Conservation (phyloP, 495 filamentous ascomycete species). For the Tuber microsphaerosporum region DNA sequence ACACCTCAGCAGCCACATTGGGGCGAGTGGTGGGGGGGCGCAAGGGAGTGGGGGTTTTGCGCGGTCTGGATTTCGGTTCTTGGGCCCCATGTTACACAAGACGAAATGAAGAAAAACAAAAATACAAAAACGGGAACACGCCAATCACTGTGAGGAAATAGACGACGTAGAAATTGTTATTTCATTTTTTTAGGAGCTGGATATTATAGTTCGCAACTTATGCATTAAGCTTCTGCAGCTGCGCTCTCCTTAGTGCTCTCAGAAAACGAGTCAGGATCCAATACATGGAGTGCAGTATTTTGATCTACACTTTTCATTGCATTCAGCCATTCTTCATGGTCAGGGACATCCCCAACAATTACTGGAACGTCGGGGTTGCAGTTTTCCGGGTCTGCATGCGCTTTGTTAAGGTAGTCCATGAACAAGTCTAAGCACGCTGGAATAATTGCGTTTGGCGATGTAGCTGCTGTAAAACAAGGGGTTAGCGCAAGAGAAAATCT, state of each 20-base stretch:
- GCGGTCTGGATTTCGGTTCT: background rate
- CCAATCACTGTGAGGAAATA: background rate
- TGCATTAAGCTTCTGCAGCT: background rate
- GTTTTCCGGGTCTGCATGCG: conserved; percentile 24
- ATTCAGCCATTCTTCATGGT: conserved; percentile 32
- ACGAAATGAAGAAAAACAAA: background rate
- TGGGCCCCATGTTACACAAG: background rate
- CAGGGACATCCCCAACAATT: conserved; percentile 24
- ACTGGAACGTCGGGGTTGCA: conserved; percentile 36
- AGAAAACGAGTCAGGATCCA: background rate
- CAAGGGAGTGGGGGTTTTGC: background rate
- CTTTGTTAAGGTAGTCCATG: conserved; percentile 20
- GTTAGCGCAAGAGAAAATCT: background rate
- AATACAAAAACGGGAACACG: background rate
- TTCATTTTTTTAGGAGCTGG: background rate
- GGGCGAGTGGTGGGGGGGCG: background rate
- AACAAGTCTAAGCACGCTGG: conserved; percentile 24
- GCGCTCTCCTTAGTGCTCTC: background rate
- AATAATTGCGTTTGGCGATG: conserved; percentile 28
- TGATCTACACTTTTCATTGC: conserved; percentile 23
- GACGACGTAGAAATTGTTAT: background rate
- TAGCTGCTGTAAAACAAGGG: conserved; percentile 14
- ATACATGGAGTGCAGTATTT: background rate
- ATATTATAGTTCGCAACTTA: background rate
- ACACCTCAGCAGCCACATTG: background rate